Percentiles rank a stretch among this genome's conserved stretches.
Evolutionary conservation across 129 eudicot genomes (phyloP).

Genomic region (Centella asiatica): DNA sequence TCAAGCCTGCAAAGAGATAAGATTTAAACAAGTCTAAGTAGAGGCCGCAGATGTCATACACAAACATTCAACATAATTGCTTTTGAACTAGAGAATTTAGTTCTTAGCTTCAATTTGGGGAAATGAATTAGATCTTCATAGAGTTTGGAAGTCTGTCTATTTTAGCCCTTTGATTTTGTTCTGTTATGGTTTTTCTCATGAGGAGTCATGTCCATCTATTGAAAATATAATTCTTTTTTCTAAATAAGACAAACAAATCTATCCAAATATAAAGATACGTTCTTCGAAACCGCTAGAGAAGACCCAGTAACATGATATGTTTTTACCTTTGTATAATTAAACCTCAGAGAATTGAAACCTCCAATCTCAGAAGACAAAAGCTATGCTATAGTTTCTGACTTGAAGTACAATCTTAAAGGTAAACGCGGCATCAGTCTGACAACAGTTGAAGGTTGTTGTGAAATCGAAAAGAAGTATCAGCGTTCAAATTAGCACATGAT

Average conservation of each 20-base stretch:
- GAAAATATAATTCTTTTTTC: too few relatives aligned
- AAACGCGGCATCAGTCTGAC: too few relatives aligned
- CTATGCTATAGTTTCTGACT: not conserved
- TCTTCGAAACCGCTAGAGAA: too few relatives aligned
- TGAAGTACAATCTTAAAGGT: not conserved
- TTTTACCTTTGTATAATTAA: not conserved
- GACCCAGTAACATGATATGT: not conserved
- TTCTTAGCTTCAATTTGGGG: not conserved
- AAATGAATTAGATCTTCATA: not conserved
- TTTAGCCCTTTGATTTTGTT: not conserved
- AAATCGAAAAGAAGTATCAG: too few relatives aligned
- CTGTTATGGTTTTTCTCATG: not conserved
- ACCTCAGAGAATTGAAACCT: not conserved
- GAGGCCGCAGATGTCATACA: not conserved
- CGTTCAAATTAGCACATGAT: not conserved
- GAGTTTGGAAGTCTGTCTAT: not conserved
- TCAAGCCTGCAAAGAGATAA: slow-evolving; percentile 28
- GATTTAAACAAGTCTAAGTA: not conserved
- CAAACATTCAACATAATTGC: too few relatives aligned
- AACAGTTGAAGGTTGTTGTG: too few relatives aligned
- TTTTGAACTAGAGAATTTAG: not conserved
- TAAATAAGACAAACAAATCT: too few relatives aligned
- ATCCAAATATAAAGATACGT: too few relatives aligned
- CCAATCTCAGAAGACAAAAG: not conserved
- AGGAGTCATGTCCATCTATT: too few relatives aligned